Evolutionary conservation across 2,329 filamentous ascomycete species (phyloP).

Genomic region (Verticillium nubilum): DNA sequence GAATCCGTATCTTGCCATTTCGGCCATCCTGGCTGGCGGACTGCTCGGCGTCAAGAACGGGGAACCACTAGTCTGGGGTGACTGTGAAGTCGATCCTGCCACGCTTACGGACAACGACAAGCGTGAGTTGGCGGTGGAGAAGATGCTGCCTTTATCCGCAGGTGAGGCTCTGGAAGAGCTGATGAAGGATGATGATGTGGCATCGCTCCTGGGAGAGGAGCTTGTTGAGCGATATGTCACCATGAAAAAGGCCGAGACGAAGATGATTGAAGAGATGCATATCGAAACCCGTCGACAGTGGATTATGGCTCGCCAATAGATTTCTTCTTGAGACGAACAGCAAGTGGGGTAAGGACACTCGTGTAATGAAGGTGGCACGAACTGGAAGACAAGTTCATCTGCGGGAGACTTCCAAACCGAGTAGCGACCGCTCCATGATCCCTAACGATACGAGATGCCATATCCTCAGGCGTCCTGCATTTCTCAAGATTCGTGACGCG

Average conservation of each 20-base stretch:
- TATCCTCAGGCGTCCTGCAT: no score
- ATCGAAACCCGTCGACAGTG: conserved; percentile 45
- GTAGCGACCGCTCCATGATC: no score
- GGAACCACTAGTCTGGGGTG: conserved; percentile 39
- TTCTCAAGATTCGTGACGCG: no score
- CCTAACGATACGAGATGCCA: no score
- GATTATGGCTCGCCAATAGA: conserved; percentile 61
- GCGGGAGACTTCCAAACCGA: no score
- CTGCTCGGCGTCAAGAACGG: conserved; percentile 41
- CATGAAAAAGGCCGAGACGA: conserved; percentile 55
- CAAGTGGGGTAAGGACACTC: neutral
- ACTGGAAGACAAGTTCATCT: no score
- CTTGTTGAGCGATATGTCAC: conserved; percentile 51
- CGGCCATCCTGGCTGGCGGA: conserved; percentile 56
- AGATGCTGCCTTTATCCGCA: conserved; percentile 49
- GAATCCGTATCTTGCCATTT: conserved; percentile 68
- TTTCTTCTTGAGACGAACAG: neutral
- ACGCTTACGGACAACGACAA: conserved; percentile 40
- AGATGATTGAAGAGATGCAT: conserved; percentile 42
- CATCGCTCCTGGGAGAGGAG: conserved; percentile 36
- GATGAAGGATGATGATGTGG: conserved; percentile 39
- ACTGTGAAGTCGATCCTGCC: conserved; percentile 52
- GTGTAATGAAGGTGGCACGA: no score
- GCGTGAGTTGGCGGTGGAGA: conserved; percentile 43
- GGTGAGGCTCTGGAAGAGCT: conserved; percentile 49